Percentiles rank a stretch among this genome's conserved stretches.
Evolutionary conservation across 2,329 filamentous ascomycete species (phyloP).

Genomic region (Aspergillus carbonarius): DNA sequence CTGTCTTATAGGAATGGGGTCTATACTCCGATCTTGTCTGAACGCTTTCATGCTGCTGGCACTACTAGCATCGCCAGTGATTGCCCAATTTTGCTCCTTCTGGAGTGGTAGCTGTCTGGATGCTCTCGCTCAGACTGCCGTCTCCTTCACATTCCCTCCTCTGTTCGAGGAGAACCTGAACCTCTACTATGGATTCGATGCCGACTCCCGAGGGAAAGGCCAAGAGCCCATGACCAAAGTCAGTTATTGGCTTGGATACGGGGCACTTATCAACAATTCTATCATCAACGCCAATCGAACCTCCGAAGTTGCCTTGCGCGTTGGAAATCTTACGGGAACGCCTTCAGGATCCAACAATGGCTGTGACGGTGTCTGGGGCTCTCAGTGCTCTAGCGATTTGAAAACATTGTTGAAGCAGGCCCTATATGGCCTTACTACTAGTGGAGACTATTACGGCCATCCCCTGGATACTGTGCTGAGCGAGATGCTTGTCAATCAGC

Average conservation of each 20-base stretch:
- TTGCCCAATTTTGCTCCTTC: slow-evolving; percentile 38
- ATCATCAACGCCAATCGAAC: slow-evolving; percentile 35
- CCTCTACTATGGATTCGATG: slow-evolving; percentile 39
- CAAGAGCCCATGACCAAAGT: slow-evolving; percentile 37
- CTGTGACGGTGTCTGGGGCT: slow-evolving; percentile 40
- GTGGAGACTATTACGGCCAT: slow-evolving; percentile 27
- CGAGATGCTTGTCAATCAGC: slow-evolving; percentile 26
- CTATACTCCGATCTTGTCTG: slow-evolving; percentile 15
- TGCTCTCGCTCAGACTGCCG: slow-evolving; percentile 38
- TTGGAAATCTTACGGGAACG: slow-evolving; percentile 39
- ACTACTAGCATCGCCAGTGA: slow-evolving; percentile 18
- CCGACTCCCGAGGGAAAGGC: slow-evolving; percentile 30
- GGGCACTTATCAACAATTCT: slow-evolving; percentile 27
- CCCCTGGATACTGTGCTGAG: slow-evolving; percentile 32
- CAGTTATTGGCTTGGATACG: slow-evolving; percentile 38
- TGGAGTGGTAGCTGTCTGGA: slow-evolving; percentile 38
- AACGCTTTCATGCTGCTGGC: slow-evolving; percentile 22
- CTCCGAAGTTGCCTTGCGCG: slow-evolving; percentile 36
- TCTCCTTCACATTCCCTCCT: slow-evolving; percentile 34
- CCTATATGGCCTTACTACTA: slow-evolving; percentile 29
- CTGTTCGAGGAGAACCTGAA: slow-evolving; percentile 34
- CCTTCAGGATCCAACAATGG: slow-evolving; percentile 36
- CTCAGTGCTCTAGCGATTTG: slow-evolving; percentile 32
- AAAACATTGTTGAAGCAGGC: slow-evolving; percentile 27
- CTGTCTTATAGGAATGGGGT: slow-evolving; percentile 10